phyloP scores from a whole-genome alignment of 2,329 filamentous ascomycete species.

The Rhytidhysteron rufulum region DNA sequence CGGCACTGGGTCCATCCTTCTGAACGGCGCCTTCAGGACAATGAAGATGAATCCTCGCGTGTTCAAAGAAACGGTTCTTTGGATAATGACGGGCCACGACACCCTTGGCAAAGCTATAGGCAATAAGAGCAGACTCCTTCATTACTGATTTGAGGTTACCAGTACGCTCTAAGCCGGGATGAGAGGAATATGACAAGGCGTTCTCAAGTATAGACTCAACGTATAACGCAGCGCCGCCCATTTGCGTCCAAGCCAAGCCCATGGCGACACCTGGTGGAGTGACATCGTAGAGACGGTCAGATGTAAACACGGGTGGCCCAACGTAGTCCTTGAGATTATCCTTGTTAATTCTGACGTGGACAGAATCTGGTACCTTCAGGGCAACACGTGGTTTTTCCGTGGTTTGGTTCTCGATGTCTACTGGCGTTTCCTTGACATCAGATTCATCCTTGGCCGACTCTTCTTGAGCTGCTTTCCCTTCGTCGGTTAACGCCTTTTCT shows the following conservation, averaged over 20 bases:
- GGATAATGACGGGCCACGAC: conserved; percentile 81
- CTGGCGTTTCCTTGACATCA: conserved; percentile 60
- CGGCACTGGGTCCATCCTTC: conserved; percentile 77
- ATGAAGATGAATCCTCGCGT: conserved; percentile 91
- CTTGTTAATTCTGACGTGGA: conserved; percentile 82
- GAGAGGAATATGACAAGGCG: conserved; percentile 67
- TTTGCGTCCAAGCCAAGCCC: conserved; percentile 96
- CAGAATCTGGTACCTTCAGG: conserved; percentile 77
- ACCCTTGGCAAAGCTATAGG: conserved; percentile 93
- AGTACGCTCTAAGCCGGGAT: conserved; percentile 81
- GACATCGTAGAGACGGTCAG: conserved; percentile 89
- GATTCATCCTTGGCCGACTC: conserved; percentile 64
- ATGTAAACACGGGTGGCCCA: conserved; percentile 90
- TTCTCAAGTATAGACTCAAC: conserved; percentile 94
- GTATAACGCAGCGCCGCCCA: conserved; percentile 94
- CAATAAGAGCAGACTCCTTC: conserved; percentile 95
- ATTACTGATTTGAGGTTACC: conserved; percentile 95
- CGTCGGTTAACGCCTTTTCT: conserved; percentile 75
- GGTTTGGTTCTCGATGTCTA: conserved; percentile 55
- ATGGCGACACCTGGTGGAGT: conserved; percentile 94
- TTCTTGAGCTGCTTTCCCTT: conserved; percentile 74
- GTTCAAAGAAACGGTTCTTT: conserved; percentile 92
- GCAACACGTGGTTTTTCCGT: conserved; percentile 67
- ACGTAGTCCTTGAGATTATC: conserved; percentile 96
- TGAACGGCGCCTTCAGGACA: conserved; percentile 94